A percentile compares a stretch with the other conserved stretches of the same genome.
Evolutionary conservation across 805 yeast species (phyloP).

Genomic region (Candida endomychidarum): DNA sequence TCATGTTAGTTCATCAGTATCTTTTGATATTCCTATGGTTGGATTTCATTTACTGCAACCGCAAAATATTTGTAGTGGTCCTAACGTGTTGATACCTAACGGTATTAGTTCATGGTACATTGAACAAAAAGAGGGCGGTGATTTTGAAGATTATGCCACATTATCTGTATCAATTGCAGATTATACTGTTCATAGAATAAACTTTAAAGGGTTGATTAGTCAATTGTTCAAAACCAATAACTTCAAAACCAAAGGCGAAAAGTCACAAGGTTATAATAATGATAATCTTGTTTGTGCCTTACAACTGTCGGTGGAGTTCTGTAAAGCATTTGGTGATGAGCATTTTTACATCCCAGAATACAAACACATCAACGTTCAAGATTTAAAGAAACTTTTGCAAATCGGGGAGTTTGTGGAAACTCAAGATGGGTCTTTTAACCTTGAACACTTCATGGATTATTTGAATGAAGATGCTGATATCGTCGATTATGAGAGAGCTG

Average conservation of each 20-base stretch:
- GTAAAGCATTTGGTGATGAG: slow-evolving; percentile 26
- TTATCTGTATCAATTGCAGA: slow-evolving; percentile 40
- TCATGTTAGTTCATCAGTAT: slow-evolving; percentile 32
- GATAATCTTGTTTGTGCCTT: slow-evolving; percentile 35
- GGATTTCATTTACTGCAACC: slow-evolving; percentile 25
- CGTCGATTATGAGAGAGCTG: slow-evolving; percentile 12
- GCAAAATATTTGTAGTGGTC: slow-evolving; percentile 26
- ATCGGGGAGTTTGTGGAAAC: slow-evolving; percentile 5
- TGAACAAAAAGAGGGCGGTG: neutral
- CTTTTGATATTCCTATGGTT: slow-evolving; percentile 31
- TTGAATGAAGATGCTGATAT: slow-evolving; percentile 13
- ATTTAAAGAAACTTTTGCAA: slow-evolving; percentile 11
- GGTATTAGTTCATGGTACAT: slow-evolving; percentile 33
- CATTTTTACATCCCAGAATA: neutral
- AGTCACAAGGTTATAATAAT: slow-evolving; percentile 20
- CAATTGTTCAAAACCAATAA: slow-evolving; percentile 16
- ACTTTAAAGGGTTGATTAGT: slow-evolving; percentile 32
- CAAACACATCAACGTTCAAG: neutral
- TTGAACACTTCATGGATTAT: slow-evolving; percentile 13
- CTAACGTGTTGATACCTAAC: slow-evolving; percentile 36
- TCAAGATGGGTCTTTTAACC: slow-evolving; percentile 12
- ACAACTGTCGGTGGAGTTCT: slow-evolving; percentile 26
- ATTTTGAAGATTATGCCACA: slow-evolving; percentile 29
- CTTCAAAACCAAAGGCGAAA: slow-evolving; percentile 9
- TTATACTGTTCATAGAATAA: slow-evolving; percentile 33